These are phyloP conservation scores for Fusarium devonianum DNA, from an alignment of 2,329 filamentous ascomycete species.

Conservation along the genomic window DNA sequence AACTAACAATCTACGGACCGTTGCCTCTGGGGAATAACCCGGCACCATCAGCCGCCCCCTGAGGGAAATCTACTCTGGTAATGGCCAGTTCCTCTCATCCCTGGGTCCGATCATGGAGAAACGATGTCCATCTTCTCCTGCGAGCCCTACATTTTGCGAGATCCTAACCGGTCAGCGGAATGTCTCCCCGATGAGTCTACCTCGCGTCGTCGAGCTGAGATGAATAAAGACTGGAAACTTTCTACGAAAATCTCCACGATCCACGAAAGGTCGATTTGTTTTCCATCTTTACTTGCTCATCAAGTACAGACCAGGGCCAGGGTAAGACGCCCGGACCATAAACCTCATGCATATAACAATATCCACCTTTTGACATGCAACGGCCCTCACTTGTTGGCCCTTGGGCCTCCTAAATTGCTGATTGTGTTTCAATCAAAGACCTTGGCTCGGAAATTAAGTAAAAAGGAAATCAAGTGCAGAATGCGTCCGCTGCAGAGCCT, in stretches of 20 bases:
- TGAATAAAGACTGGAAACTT: constrained; percentile 1
- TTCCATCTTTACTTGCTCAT: not conserved
- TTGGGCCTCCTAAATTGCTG: not conserved
- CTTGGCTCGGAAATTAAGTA: not conserved
- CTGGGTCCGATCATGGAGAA: not conserved
- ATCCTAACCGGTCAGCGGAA: not conserved
- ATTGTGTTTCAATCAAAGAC: not conserved
- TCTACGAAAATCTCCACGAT: not conserved
- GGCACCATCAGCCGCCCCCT: no score
- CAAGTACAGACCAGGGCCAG: not conserved
- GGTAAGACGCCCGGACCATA: constrained; percentile 4
- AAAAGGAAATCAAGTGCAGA: constrained; percentile 4
- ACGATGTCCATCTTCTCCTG: no score
- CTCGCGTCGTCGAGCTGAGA: not conserved
- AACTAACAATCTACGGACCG: no score
- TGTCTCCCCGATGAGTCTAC: not conserved
- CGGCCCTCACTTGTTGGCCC: not conserved
- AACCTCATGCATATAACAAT: constrained; percentile 11
- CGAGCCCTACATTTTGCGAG: no score
- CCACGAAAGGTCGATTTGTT: not conserved
- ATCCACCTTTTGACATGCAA: not conserved
- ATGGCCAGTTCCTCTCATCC: not conserved
- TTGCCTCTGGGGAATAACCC: no score
- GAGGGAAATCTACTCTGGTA: not conserved
- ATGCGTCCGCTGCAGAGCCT: no score